Base-by-base conservation (phyloP, 1,284 basidiomycete species). In the Neonothopanus nambi region DNA sequence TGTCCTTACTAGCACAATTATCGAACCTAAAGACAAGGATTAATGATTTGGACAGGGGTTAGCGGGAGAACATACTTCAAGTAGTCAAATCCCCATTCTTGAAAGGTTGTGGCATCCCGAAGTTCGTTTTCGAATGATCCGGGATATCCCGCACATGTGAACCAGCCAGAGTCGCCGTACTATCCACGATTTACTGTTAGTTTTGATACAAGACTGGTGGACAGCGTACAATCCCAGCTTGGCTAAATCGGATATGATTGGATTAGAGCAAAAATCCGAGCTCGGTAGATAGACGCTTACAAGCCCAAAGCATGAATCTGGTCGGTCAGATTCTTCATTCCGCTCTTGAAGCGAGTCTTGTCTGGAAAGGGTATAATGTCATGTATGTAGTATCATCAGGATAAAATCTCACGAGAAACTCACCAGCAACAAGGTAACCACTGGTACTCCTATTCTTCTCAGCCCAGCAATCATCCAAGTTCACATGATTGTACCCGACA, bases 121-220 rank as follows among this genome's bases (percentile, higher is more conserved):
- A 62, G 63, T 64, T 81, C 79, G 57, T 81, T 75, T 55, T 75
- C 66, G 65, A 71, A 81, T 0, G 78, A 79, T 18, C 79, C 79
- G 8, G 79, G 79, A 59, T 75, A 82, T 12, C 76, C 68, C 13
- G 71, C 72, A 56, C 79, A 81, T 2, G 79, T 81, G 57, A 71
- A 74, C 79, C 78, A 81, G 17, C 79, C 79, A 11, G 78, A 76
- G 56, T 80, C 78, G 47, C 76, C 71, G 54, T 81, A 81, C 76
- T 78, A 47, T 28, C 3, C 2, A 5, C 21, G 9, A 46, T 17
- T 28, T 24, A 44, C 30, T 46, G 18, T n/a, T 38, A 52, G 13
- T 40, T 17, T 26, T 42, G 12, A 38, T 1, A 23, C n/a, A 26
- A 15, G 23, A 5, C 17, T 38, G 9, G 21, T 26, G 17, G 1